Conservation (phyloP, 2,329 filamentous ascomycete genomes). For the Domatiomyces catenatus region DNA sequence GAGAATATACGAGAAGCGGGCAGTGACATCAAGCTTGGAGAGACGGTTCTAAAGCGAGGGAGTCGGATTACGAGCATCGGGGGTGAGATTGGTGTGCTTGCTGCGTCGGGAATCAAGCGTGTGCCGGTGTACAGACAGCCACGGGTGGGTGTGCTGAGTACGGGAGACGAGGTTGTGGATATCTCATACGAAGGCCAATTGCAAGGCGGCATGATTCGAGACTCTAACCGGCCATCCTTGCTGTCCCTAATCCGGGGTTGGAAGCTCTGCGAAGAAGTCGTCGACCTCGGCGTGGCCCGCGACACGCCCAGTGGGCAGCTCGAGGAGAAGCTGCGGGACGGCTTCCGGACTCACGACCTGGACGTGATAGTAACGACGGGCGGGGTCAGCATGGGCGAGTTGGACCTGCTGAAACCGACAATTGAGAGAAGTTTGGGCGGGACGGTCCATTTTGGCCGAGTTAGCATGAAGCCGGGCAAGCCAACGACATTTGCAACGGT, state of each 20-base stretch:
- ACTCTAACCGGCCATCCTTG: conserved; percentile 81
- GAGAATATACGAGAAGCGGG: conserved; percentile 88
- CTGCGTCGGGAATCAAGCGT: conserved; percentile 60
- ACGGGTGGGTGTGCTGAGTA: conserved; percentile 73
- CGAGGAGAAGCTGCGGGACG: conserved; percentile 61
- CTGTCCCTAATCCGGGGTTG: conserved; percentile 59
- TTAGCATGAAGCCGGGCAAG: conserved; percentile 96
- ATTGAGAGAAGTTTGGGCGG: conserved; percentile 81
- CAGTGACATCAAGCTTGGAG: conserved; percentile 61
- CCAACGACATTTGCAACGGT: conserved; percentile 93
- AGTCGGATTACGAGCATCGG: conserved; percentile 74
- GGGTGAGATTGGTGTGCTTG: conserved; percentile 79
- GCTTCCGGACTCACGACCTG: conserved; percentile 44
- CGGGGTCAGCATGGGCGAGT: conserved; percentile 93
- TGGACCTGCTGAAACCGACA: conserved; percentile 90
- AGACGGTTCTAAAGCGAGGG: conserved; percentile 57
- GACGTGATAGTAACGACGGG: conserved; percentile 85
- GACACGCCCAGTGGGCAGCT: conserved; percentile 47
- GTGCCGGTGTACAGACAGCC: conserved; percentile 63
- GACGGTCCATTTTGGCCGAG: conserved; percentile 88
- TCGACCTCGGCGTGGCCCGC: conserved; percentile 71
- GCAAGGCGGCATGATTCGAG: conserved; percentile 69
- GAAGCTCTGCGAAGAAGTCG: conserved; percentile 49
- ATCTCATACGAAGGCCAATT: conserved; percentile 50
- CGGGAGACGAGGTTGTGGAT: conserved; percentile 82